Evolutionary conservation across 805 yeast species (phyloP).

Genomic region (Metschnikowia bowlesiae): DNA sequence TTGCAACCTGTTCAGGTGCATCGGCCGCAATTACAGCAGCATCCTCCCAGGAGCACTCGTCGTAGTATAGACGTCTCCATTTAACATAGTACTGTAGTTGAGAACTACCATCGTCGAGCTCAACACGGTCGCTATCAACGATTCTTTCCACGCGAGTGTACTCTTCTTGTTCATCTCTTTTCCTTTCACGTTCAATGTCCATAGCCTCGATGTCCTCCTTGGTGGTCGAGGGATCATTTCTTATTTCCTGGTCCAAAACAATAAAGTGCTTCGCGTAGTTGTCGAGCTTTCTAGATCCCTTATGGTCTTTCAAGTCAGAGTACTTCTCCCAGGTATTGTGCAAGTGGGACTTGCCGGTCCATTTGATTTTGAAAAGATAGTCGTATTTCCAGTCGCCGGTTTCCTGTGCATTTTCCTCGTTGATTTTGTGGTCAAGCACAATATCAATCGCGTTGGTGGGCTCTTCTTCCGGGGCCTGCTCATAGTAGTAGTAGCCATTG

Average conservation of each 20-base stretch:
- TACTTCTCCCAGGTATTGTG: slow-evolving; percentile 94
- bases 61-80: slow-evolving; percentile 91
- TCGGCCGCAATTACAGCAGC: slow-evolving; percentile 81
- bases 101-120: slow-evolving; percentile 57
- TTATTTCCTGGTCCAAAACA: slow-evolving; percentile 65
- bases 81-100: slow-evolving; percentile 80
- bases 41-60: slow-evolving; percentile 95
- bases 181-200: slow-evolving; percentile 85
- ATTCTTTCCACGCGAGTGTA: slow-evolving; percentile 85
- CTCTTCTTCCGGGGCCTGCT: slow-evolving; percentile 30
- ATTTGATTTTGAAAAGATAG: slow-evolving; percentile 65
- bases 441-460: slow-evolving; percentile 34
- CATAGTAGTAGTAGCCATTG: slow-evolving; percentile 32
- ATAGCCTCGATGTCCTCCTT: slow-evolving; percentile 89
- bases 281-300: slow-evolving; percentile 83
- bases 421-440: slow-evolving; percentile 39
- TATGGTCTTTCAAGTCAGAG: slow-evolving; percentile 43
- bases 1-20: slow-evolving; percentile 79
- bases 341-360: slow-evolving; percentile 83
- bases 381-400: slow-evolving; percentile 55
- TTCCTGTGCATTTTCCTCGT: slow-evolving; percentile 33
- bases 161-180: slow-evolving; percentile 78
- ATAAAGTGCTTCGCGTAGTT: slow-evolving; percentile 82
- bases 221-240: slow-evolving; percentile 77
- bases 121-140: slow-evolving; percentile 75